phyloP scores from a whole-genome alignment of 2,329 filamentous ascomycete species.

The Botrytis fabae region DNA sequence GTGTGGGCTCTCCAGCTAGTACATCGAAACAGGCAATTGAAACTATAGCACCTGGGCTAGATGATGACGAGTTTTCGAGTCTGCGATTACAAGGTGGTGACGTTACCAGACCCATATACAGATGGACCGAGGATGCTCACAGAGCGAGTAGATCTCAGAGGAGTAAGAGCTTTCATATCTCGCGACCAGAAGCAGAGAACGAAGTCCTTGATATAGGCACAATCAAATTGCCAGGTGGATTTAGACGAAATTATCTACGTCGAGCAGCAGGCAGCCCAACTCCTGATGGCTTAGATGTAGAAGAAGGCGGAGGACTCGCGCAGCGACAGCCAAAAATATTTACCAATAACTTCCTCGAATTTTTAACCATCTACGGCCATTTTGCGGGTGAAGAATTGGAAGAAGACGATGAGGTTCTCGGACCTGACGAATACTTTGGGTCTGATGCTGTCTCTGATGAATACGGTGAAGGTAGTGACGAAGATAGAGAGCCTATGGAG shows the following conservation, averaged over 20 bases:
- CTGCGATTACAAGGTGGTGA: conserved; percentile 91
- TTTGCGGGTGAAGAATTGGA: conserved; percentile 96
- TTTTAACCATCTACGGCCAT: conserved; percentile 91
- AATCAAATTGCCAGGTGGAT: conserved; percentile 92
- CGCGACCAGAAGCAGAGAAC: conserved; percentile 75
- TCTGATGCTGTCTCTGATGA: conserved; percentile 68
- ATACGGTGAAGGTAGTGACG: conserved; percentile 56
- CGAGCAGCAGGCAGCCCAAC: conserved; percentile 68
- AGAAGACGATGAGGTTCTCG: conserved; percentile 89
- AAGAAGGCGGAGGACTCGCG: conserved; percentile 42
- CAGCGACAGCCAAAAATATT: conserved; percentile 61
- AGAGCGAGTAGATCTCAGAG: conserved; percentile 62
- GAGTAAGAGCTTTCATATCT: conserved; percentile 83
- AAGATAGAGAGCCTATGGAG: conserved; percentile 79
- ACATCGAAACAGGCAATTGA: conserved; percentile 40
- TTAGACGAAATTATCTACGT: conserved; percentile 85
- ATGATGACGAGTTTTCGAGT: conserved; percentile 88
- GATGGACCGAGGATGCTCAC: conserved; percentile 90
- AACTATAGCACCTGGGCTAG: conserved; percentile 43
- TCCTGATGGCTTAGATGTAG: conserved; percentile 41
- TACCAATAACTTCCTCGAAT: conserved; percentile 93
- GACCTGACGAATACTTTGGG: conserved; percentile 87
- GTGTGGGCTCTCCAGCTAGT: conserved; percentile 40
- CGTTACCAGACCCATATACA: conserved; percentile 91
- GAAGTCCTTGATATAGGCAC: conserved; percentile 82